phyloP scores from a whole-genome alignment of 495 filamentous ascomycete species.

The Pseudoneurospora amorphoporcata region DNA sequence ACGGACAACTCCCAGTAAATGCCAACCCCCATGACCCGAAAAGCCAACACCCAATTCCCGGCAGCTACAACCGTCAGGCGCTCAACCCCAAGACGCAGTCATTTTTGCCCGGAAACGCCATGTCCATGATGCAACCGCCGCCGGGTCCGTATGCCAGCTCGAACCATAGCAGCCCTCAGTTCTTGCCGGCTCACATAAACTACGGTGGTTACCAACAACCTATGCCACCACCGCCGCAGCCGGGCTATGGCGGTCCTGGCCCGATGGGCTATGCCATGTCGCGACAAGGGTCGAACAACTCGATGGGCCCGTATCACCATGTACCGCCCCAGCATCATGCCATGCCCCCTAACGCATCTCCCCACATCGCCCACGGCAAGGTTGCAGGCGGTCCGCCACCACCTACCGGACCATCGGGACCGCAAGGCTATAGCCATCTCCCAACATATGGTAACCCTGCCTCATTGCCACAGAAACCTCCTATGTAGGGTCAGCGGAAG shows the following conservation, averaged over 20 bases:
- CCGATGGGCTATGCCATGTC: slow-evolving; percentile 36
- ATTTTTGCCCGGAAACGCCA: slow-evolving; percentile 59
- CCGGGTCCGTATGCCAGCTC: slow-evolving; percentile 23
- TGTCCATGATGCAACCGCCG: slow-evolving; percentile 31
- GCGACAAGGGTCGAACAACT: slow-evolving; percentile 43
- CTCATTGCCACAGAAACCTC: slow-evolving; percentile 46
- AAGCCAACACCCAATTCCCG: slow-evolving; percentile 66
- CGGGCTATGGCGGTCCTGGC: slow-evolving; percentile 18
- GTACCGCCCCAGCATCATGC: slow-evolving; percentile 5
- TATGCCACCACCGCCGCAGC: slow-evolving; percentile 25
- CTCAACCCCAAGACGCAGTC: slow-evolving; percentile 91
- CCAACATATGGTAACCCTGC: slow-evolving; percentile 47
- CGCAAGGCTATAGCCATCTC: slow-evolving; percentile 36
- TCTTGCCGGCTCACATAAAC: slow-evolving; percentile 32
- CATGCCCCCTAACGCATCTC: slow-evolving; percentile 23
- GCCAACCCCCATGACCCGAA: slow-evolving; percentile 54
- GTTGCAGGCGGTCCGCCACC: slow-evolving; percentile 17
- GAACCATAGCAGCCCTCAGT: slow-evolving; percentile 37
- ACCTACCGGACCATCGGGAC: slow-evolving; percentile 12
- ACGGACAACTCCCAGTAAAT: slow-evolving; percentile 65
- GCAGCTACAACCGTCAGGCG: slow-evolving; percentile 68
- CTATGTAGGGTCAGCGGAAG: slow-evolving; percentile 20
- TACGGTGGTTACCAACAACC: slow-evolving; percentile 33
- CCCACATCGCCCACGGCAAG: slow-evolving; percentile 31
- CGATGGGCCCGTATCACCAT: slow-evolving; percentile 36